These are phyloP conservation scores for Chromosphaera perkinsii DNA, from an alignment of 208 protist species.

Conservation along the genomic window DNA sequence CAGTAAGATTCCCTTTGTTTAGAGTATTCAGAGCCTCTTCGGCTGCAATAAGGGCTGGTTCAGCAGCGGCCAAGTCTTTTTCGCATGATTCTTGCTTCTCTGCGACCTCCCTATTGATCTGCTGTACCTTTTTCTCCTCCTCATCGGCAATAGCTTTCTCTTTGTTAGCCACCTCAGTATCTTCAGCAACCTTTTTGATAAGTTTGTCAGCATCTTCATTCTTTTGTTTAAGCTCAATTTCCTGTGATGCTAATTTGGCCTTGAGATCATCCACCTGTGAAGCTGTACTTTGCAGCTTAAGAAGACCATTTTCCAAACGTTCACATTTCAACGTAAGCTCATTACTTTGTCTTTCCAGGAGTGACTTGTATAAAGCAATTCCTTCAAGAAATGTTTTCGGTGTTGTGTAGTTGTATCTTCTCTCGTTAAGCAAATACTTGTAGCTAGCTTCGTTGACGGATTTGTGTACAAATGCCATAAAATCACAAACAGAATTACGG, in stretches of 20 bases:
- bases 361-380: no score
- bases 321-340: no score
- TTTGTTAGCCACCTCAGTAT: conserved; percentile 86
- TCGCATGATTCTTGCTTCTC: conserved; percentile 8
- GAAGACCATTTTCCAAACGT: no score
- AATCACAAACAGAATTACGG: no score
- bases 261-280: conserved; percentile 54
- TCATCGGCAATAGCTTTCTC: conserved; percentile 83
- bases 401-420: no score
- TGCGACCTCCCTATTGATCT: conserved; percentile 2
- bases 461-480: no score
- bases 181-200: conserved; percentile 83
- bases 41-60: conserved; percentile 58
- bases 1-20: conserved; percentile 89
- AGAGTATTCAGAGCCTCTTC: conserved; percentile 89
- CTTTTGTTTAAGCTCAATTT: conserved; percentile 76
- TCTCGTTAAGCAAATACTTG: no score
- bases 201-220: conserved; percentile 83
- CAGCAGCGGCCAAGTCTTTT: conserved; percentile 31
- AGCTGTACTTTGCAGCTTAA: conserved; percentile 57
- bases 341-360: no score
- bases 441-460: no score
- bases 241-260: conserved; percentile 58
- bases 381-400: no score
- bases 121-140: conserved; percentile 79